phyloP scores from a whole-genome alignment of 169 alveolate species.

The Eimeria tenella region DNA sequence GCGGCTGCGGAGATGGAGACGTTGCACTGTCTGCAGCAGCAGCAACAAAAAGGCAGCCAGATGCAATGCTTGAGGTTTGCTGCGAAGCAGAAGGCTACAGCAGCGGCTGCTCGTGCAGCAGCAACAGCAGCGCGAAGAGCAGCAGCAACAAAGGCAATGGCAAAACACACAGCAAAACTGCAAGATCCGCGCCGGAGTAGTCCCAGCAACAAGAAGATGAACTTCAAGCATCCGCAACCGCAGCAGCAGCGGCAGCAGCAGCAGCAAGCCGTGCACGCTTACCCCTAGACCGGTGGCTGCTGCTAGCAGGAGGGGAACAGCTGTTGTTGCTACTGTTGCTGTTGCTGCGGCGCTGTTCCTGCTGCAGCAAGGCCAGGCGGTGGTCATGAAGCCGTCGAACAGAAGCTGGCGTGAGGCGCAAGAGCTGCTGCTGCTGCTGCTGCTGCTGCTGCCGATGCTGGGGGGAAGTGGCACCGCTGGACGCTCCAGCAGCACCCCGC shows the following conservation, averaged over 20 bases:
- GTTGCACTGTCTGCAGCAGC: slow-evolving; percentile 30
- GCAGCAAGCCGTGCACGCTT: background rate
- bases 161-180: no score
- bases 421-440: slow-evolving; percentile 51
- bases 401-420: slow-evolving; percentile 7
- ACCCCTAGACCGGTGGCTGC: slow-evolving; percentile 5
- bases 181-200: no score
- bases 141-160: background rate
- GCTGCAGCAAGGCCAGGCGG: slow-evolving; percentile 20
- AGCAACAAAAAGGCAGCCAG: background rate
- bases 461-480: background rate
- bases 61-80: background rate
- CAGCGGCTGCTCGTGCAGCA: background rate
- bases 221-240: background rate
- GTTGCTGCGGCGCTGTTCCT: slow-evolving; percentile 15
- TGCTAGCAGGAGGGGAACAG: slow-evolving; percentile 11
- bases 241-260: background rate
- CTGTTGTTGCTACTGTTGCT: slow-evolving; percentile 26
- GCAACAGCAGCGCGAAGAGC: background rate
- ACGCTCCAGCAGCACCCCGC: background rate
- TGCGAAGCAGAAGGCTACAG: background rate
- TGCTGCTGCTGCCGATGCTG: slow-evolving; percentile 16
- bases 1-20: background rate
- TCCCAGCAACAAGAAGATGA: no score
- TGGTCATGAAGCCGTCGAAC: background rate